These are phyloP conservation scores for Pichia sp. DNA, from an alignment of 1,139 yeast species.

Conservation along the genomic window DNA sequence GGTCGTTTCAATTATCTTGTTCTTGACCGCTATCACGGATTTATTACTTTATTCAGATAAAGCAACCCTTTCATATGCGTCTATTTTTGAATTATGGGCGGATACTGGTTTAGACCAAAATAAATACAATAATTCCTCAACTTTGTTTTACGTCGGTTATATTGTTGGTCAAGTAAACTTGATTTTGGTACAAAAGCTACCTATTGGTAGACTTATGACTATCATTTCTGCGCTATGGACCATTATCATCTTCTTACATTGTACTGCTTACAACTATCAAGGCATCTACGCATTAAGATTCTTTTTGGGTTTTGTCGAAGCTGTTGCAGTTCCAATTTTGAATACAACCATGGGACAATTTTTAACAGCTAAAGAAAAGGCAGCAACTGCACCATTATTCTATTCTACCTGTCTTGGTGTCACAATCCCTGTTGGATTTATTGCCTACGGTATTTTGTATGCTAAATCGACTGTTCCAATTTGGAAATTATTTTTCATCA, in stretches of 20 bases:
- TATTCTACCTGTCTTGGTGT: slow-evolving; percentile 30
- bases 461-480: slow-evolving; percentile 16
- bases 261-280: slow-evolving; percentile 26
- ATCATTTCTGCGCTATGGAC: slow-evolving; percentile 27
- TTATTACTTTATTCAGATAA: slow-evolving; percentile 37
- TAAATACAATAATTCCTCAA: slow-evolving; percentile 30
- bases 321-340: slow-evolving; percentile 29
- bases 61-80: slow-evolving; percentile 35
- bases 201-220: slow-evolving; percentile 26
- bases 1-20: slow-evolving; percentile 25
- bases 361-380: slow-evolving; percentile 28
- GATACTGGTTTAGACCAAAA: slow-evolving; percentile 32
- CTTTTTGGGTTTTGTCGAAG: slow-evolving; percentile 30
- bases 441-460: slow-evolving; percentile 30
- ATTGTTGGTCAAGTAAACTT: slow-evolving; percentile 28
- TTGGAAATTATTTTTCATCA: slow-evolving; percentile 31
- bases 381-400: slow-evolving; percentile 30
- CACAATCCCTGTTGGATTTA: slow-evolving; percentile 31
- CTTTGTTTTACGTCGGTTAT: slow-evolving; percentile 39
- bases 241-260: slow-evolving; percentile 25
- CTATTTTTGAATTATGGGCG: slow-evolving; percentile 36
- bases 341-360: slow-evolving; percentile 31
- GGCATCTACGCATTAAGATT: slow-evolving; percentile 30
- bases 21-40: slow-evolving; percentile 27
- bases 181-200: slow-evolving; percentile 27